Evolutionary conservation across 495 filamentous ascomycete genomes (phyloP).

Genomic region (Aspergillus coremiiformis): DNA sequence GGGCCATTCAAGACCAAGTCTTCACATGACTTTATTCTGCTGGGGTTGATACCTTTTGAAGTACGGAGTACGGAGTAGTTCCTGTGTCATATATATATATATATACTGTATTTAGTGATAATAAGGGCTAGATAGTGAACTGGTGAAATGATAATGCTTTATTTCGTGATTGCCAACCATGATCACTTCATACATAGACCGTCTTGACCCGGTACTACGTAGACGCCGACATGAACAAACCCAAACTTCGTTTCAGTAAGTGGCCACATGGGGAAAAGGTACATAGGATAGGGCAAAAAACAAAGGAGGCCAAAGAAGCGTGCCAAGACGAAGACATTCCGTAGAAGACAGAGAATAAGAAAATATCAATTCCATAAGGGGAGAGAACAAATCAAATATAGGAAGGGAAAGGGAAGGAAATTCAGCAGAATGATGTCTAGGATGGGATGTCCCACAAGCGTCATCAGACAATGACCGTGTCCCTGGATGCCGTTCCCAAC

Average conservation of each 20-base stretch:
- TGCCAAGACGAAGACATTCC: neutral
- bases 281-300: neutral
- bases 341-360: constrained; percentile 7
- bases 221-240: neutral
- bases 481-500: constrained; percentile 26
- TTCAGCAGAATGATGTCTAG: constrained; percentile 15
- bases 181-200: neutral
- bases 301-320: neutral
- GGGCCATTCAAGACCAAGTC: no score
- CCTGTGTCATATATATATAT: no score
- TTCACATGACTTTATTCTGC: no score
- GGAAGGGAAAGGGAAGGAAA: constrained; percentile 13
- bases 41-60: no score
- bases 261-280: neutral
- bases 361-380: constrained; percentile 31
- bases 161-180: neutral
- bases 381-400: constrained; percentile 7
- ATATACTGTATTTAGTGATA: no score
- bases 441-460: constrained; percentile 23
- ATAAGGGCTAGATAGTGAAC: neutral
- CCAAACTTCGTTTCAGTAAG: constrained; percentile 4
- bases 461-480: constrained; percentile 18
- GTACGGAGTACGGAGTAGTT: no score
- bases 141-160: neutral
- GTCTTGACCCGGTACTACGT: neutral